Percentiles rank a stretch among this genome's conserved stretches.
These are phyloP conservation scores for Xerocomus brunneocitrinus DNA, from an alignment of 768 basidiomycete genomes.

Conservation along the genomic window DNA sequence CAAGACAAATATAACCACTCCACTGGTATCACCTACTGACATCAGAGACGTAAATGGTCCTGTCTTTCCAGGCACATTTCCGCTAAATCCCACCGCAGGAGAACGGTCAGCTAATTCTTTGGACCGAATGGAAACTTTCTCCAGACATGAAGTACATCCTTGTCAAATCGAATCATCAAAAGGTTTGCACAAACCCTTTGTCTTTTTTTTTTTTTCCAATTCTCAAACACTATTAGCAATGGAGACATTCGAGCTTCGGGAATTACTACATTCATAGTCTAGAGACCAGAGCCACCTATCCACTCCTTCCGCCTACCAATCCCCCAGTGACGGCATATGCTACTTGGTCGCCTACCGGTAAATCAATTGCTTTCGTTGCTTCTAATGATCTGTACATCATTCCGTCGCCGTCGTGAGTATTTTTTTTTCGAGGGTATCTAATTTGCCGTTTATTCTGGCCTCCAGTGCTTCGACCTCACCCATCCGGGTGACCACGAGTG, in stretches of 20 bases:
- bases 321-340: constrained; percentile 77
- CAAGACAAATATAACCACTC: constrained; percentile 62
- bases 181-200: constrained; percentile 42
- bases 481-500: constrained; percentile 77
- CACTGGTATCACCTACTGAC: constrained; percentile 54
- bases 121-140: constrained; percentile 75
- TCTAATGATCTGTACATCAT: constrained; percentile 88
- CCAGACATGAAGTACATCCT: constrained; percentile 89
- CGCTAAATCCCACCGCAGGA: constrained; percentile 38
- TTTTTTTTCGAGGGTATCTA: neutral
- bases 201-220: neutral
- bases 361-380: constrained; percentile 82
- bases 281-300: constrained; percentile 58
- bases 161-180: constrained; percentile 66
- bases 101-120: constrained; percentile 45
- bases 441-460: constrained; percentile 3
- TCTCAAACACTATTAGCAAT: constrained; percentile 58
- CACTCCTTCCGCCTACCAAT: constrained; percentile 61
- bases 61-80: neutral
- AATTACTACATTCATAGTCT: constrained; percentile 93
- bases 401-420: constrained; percentile 56
- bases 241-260: constrained; percentile 86
- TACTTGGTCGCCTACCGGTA: constrained; percentile 78
- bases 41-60: constrained; percentile 55
- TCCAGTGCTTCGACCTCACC: constrained; percentile 37